Evolutionary conservation across 2,329 filamentous ascomycete species (phyloP).

Genomic region (Rachicladosporium sp.): DNA sequence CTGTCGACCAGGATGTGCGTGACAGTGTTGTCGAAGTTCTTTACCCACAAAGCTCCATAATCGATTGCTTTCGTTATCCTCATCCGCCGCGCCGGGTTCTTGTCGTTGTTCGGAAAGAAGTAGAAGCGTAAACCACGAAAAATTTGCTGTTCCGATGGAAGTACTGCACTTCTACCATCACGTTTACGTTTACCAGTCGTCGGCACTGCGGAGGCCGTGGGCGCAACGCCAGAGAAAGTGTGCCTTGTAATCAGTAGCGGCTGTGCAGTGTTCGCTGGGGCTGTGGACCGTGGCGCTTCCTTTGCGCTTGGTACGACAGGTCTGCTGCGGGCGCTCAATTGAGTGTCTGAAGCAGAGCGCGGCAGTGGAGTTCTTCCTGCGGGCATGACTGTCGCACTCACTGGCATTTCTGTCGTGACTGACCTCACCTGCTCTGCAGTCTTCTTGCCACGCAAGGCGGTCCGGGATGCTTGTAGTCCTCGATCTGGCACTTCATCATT

Average conservation of each 20-base stretch:
- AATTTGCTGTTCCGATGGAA: constrained; percentile 13
- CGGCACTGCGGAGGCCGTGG: constrained; percentile 7
- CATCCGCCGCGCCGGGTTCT: constrained; percentile 51
- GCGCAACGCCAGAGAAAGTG: constrained; percentile 10
- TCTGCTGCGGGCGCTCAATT: not conserved
- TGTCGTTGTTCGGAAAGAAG: constrained; percentile 73
- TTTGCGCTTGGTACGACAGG: not conserved
- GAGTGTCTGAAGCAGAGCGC: constrained; percentile 16
- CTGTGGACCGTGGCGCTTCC: too few relatives aligned
- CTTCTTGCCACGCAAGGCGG: not conserved
- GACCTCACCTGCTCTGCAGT: too few relatives aligned
- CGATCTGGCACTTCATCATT: constrained; percentile 11
- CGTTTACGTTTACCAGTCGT: constrained; percentile 19
- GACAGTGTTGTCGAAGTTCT: constrained; percentile 41
- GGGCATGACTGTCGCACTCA: too few relatives aligned
- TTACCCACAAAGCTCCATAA: constrained; percentile 62
- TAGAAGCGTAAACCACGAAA: constrained; percentile 26
- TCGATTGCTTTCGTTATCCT: constrained; percentile 65
- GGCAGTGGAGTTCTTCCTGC: constrained; percentile 4
- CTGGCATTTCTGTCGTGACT: too few relatives aligned
- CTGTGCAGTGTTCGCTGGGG: too few relatives aligned
- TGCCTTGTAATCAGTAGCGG: constrained; percentile 1
- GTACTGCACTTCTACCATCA: constrained; percentile 10
- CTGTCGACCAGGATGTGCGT: constrained; percentile 76
- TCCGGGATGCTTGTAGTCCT: constrained; percentile 8